Percentiles rank a stretch among this genome's conserved stretches.
phyloP scores from a whole-genome alignment of 352 stramenopile species.

The Phytophthora tubulina region DNA sequence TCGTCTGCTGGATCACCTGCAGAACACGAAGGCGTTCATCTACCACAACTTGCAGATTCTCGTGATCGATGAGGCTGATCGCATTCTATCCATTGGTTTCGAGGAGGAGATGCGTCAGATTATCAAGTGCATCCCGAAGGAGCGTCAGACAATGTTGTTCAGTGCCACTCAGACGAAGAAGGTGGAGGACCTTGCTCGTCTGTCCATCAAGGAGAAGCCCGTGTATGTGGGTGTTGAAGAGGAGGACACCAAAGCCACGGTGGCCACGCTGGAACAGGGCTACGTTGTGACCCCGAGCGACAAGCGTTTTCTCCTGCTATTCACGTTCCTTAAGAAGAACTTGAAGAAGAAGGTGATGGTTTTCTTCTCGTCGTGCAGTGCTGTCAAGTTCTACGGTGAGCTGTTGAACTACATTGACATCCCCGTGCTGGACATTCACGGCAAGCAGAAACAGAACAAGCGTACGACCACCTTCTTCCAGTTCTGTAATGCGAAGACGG shows the following conservation, averaged over 20 bases:
- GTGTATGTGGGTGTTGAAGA: constrained; percentile 98
- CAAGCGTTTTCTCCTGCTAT: constrained; percentile 98
- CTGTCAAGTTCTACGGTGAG: constrained; percentile 99
- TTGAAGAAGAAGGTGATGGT: constrained; percentile 99
- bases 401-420: constrained; percentile 99
- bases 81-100: constrained; percentile 99
- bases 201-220: constrained; percentile 95
- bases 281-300: constrained; percentile 98
- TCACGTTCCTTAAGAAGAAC: constrained; percentile 99
- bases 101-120: constrained; percentile 99
- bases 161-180: constrained; percentile 99
- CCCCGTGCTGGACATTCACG: constrained; percentile 98
- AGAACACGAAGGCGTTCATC: constrained; percentile 99
- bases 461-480: constrained; percentile 99
- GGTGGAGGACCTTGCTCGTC: constrained; percentile 96
- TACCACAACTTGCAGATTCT: constrained; percentile 97
- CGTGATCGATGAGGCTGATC: constrained; percentile 99
- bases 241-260: constrained; percentile 93
- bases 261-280: constrained; percentile 96
- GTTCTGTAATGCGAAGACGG: constrained; percentile 97
- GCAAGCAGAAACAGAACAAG: constrained; percentile 99
- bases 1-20: constrained; percentile 97
- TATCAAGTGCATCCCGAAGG: constrained; percentile 97
- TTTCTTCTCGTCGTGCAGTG: constrained; percentile 93
- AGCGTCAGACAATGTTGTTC: constrained; percentile 99